Percentiles rank a stretch among this genome's conserved stretches.
phyloP scores from a whole-genome alignment of 1,284 basidiomycete species.

The Trichosporon sp. region DNA sequence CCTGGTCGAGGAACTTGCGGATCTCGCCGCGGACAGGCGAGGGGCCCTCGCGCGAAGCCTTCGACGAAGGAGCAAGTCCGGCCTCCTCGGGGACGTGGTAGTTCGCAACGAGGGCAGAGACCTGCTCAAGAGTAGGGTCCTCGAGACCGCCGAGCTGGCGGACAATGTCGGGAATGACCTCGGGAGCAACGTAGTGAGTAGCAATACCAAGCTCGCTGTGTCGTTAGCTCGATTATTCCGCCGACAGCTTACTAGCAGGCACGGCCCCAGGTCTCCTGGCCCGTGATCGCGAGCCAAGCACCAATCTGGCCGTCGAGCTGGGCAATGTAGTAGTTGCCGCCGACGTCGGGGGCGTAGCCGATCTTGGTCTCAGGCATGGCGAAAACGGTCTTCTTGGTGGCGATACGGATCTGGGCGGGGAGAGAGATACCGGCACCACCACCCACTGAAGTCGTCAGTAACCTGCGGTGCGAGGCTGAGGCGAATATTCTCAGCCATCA shows the following conservation, averaged over 20 bases:
- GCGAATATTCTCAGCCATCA: conserved; percentile 1
- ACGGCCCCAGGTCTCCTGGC: conserved; percentile 64
- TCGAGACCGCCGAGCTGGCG: conserved; percentile 44
- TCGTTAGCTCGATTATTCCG: background rate
- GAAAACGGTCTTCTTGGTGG: conserved; percentile 84
- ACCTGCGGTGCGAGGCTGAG: background rate
- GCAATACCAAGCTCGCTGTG: conserved; percentile 72
- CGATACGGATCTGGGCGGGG: conserved; percentile 85
- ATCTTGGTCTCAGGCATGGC: conserved; percentile 99
- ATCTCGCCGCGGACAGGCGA: conserved; percentile 59
- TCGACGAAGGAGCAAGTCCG: conserved; percentile 60
- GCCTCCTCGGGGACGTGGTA: conserved; percentile 24
- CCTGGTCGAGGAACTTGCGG: conserved; percentile 68
- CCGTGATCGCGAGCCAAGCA: conserved; percentile 88
- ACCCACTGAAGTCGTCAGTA: conserved; percentile 61
- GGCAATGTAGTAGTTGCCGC: conserved; percentile 82
- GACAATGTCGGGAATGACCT: conserved; percentile 62
- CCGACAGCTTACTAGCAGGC: conserved; percentile 68
- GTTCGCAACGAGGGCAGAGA: conserved; percentile 25
- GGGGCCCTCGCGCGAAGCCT: conserved; percentile 55
- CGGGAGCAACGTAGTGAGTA: conserved; percentile 78
- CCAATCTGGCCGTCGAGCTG: conserved; percentile 87
- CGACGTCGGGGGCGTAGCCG: conserved; percentile 61
- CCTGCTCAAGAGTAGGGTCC: conserved; percentile 22
- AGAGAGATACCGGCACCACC: conserved; percentile 88